Conservation (phyloP, 2,329 filamentous ascomycete genomes). For the Epichloe sp. region DNA sequence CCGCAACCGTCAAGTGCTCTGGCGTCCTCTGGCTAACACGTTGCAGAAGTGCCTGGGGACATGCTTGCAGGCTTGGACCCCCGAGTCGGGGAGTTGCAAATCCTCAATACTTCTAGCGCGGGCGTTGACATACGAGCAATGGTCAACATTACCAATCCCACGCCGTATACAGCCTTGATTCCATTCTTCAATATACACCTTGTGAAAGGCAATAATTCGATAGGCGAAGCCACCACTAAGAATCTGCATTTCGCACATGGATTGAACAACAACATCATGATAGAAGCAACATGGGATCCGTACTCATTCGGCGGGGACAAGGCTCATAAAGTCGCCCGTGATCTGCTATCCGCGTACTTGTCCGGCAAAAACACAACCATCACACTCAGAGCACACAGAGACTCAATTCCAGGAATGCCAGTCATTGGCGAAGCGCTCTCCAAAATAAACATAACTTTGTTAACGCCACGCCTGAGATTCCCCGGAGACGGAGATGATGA, state of each 20-base stretch:
- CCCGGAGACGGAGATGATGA: constrained; percentile 28
- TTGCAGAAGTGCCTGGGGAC: constrained; percentile 44
- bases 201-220: constrained; percentile 54
- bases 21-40: constrained; percentile 20
- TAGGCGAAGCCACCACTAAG: constrained; percentile 61
- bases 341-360: constrained; percentile 73
- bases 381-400: constrained; percentile 55
- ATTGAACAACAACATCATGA: constrained; percentile 54
- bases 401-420: constrained; percentile 62
- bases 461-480: constrained; percentile 52
- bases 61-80: constrained; percentile 38
- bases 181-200: constrained; percentile 70
- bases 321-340: constrained; percentile 49
- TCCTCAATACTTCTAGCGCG: constrained; percentile 58
- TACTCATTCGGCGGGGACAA: constrained; percentile 42
- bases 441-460: constrained; percentile 55
- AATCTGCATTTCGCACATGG: constrained; percentile 54
- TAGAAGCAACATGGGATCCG: constrained; percentile 66
- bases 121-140: constrained; percentile 58
- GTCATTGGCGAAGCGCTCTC: constrained; percentile 60
- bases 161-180: constrained; percentile 69
- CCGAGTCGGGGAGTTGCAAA: constrained; percentile 55
- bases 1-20: constrained; percentile 9
- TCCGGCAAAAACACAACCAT: constrained; percentile 80
- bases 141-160: constrained; percentile 83